These are phyloP conservation scores for Salix arbutifolia DNA, from an alignment of 345 rosid genomes.

Conservation along the genomic window DNA sequence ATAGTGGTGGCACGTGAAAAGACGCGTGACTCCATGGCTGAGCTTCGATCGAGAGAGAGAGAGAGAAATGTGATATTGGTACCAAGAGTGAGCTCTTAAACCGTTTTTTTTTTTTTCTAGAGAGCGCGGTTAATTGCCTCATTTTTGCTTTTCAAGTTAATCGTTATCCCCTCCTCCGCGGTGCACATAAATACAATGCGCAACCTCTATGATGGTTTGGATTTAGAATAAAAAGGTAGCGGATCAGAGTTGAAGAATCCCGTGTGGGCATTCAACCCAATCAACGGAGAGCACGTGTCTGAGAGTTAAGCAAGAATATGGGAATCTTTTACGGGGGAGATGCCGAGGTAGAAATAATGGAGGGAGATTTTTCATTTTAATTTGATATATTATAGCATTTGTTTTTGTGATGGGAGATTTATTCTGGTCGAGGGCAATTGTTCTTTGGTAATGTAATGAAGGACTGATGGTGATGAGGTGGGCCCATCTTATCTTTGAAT, in stretches of 20 bases:
- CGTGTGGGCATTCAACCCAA: too few relatives aligned
- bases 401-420: background rate
- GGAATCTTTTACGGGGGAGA: background rate
- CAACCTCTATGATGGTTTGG: background rate
- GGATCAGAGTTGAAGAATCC: background rate
- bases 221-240: background rate
- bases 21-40: conserved; percentile 78
- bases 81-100: conserved; percentile 20
- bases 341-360: background rate
- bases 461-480: conserved; percentile 5
- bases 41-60: conserved; percentile 3
- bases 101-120: conserved; percentile 6
- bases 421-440: background rate
- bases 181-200: background rate
- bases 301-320: background rate
- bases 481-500: conserved; percentile 34
- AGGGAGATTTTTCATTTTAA: background rate
- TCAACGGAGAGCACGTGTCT: background rate
- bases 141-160: background rate
- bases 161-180: background rate
- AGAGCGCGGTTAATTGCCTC: background rate
- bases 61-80: conserved; percentile 11
- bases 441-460: background rate
- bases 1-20: conserved; percentile 57
- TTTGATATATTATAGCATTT: background rate